Evolutionary conservation across 2,329 filamentous ascomycete genomes (phyloP).

Genomic region (Aaosphaeria pasadenensis): DNA sequence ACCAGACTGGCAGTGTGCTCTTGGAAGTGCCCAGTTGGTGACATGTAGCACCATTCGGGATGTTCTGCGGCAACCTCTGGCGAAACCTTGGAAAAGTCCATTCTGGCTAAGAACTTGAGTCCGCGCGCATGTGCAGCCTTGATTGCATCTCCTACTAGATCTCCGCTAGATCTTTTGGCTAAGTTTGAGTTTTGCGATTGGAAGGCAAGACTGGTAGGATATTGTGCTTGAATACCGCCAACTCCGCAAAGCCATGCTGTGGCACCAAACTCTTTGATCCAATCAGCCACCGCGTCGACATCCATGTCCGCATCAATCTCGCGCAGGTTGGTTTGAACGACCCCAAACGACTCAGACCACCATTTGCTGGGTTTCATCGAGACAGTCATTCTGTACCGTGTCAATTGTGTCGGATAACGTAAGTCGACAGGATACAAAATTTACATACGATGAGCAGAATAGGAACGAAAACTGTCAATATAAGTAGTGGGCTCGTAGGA

Average conservation of each 20-base stretch:
- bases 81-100: constrained; percentile 1
- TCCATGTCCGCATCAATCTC: constrained; percentile 3
- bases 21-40: not conserved
- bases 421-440: too few relatives aligned
- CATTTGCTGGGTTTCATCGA: not conserved
- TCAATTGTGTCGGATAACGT: not conserved
- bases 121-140: not conserved
- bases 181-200: not conserved
- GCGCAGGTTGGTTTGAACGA: constrained; percentile 2
- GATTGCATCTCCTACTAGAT: not conserved
- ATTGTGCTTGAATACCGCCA: constrained; percentile 2
- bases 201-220: constrained; percentile 1
- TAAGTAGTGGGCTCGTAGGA: too few relatives aligned
- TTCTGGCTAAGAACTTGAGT: not conserved
- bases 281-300: constrained; percentile 2
- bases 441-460: too few relatives aligned
- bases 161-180: not conserved
- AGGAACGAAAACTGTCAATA: too few relatives aligned
- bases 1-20: not conserved
- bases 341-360: constrained; percentile 1
- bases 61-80: not conserved
- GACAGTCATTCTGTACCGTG: not conserved
- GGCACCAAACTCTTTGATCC: constrained; percentile 1
- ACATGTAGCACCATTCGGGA: constrained; percentile 1
- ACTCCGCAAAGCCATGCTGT: constrained; percentile 1